phyloP scores from a whole-genome alignment of 257 asterid species.

The Ligustrum vulgare region DNA sequence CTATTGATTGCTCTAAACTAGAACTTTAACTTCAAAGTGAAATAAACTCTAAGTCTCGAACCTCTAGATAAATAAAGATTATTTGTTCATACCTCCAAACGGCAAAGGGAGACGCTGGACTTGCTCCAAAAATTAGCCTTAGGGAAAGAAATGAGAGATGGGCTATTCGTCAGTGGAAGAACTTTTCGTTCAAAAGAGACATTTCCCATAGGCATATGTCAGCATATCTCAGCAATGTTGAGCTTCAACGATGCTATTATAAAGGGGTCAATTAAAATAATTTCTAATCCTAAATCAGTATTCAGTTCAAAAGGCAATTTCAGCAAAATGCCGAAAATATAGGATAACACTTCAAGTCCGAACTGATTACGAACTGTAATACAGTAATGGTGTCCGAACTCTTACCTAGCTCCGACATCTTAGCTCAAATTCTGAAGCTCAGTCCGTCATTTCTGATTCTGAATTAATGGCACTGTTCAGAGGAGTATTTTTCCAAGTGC shows the following conservation, averaged over 20 bases:
- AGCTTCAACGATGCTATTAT: too few relatives aligned
- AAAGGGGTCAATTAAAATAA: not conserved
- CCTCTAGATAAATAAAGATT: slow-evolving; percentile 1
- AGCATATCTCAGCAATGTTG: slow-evolving; percentile 61
- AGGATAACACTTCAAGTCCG: too few relatives aligned
- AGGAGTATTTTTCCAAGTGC: too few relatives aligned
- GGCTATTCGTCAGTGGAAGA: slow-evolving; percentile 44
- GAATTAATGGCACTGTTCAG: too few relatives aligned
- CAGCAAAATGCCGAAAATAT: too few relatives aligned
- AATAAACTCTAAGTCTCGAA: not conserved
- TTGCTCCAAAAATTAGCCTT: slow-evolving; percentile 67
- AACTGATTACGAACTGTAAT: too few relatives aligned
- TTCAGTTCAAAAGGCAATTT: too few relatives aligned
- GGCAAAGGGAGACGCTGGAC: slow-evolving; percentile 63
- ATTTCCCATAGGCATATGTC: slow-evolving; percentile 56
- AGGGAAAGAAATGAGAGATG: slow-evolving; percentile 46
- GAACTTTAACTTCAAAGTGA: not conserved
- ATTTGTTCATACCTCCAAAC: slow-evolving; percentile 58
- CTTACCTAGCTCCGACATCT: too few relatives aligned
- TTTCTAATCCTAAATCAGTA: not conserved
- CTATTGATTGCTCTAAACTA: not conserved
- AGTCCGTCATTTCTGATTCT: too few relatives aligned
- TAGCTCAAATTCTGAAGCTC: too few relatives aligned
- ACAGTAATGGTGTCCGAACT: too few relatives aligned
- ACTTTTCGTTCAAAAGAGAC: slow-evolving; percentile 90